phyloP scores from a whole-genome alignment of 176 grass and related monocot genomes.

The Alopecurus myosuroides region DNA sequence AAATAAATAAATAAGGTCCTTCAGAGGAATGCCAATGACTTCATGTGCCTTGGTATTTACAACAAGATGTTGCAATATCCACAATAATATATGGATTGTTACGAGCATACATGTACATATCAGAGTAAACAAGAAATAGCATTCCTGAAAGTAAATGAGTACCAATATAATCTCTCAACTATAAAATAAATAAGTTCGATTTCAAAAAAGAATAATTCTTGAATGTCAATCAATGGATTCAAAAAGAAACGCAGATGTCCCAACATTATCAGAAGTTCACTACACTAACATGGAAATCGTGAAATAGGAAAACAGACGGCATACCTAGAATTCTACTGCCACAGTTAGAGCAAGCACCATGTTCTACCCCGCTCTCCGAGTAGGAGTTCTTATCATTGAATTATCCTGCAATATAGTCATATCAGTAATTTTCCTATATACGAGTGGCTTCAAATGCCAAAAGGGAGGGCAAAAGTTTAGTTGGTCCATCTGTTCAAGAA shows the following conservation, averaged over 20 bases:
- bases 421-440: conserved; percentile 15
- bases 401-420: conserved; percentile 50
- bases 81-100: neutral
- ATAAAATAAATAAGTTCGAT: neutral
- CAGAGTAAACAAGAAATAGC: neutral
- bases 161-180: neutral
- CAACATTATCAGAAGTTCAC: neutral
- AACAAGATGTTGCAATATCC: neutral
- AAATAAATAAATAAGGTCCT: neutral
- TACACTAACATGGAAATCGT: conserved; percentile 1
- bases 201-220: neutral
- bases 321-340: conserved; percentile 38
- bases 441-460: neutral
- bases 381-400: conserved; percentile 47
- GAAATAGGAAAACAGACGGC: neutral
- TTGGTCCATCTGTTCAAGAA: neutral
- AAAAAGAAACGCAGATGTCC: neutral
- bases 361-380: conserved; percentile 49
- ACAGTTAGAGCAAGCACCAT: conserved; percentile 20
- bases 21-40: neutral
- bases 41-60: neutral
- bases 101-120: neutral
- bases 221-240: neutral
- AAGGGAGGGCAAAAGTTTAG: neutral
- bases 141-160: neutral